Evolutionary conservation across 2,329 filamentous ascomycete genomes (phyloP).

Genomic region (Amauroascus niger): DNA sequence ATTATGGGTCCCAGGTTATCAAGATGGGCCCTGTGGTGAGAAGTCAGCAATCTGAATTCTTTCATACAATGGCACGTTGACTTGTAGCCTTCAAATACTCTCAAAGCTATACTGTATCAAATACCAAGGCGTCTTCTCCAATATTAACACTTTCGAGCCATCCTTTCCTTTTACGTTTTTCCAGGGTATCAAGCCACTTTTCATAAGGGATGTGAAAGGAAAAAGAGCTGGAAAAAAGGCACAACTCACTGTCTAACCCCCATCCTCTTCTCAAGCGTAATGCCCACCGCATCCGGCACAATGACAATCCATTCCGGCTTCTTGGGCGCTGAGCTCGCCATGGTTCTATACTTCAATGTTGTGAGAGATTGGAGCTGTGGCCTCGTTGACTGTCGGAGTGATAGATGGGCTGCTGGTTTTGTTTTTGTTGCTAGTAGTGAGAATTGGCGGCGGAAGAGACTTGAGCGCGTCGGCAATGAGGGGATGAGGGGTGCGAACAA

Average conservation of each 20-base stretch:
- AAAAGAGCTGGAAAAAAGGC: not conserved
- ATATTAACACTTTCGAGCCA: too few relatives aligned
- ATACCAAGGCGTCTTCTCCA: too few relatives aligned
- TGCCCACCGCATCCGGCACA: constrained; percentile 55
- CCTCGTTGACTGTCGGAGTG: not conserved
- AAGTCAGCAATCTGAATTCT: not conserved
- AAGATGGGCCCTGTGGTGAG: constrained; percentile 44
- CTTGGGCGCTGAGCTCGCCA: constrained; percentile 14
- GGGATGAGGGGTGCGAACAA: not conserved
- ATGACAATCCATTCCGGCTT: constrained; percentile 60
- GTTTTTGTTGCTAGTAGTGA: not conserved
- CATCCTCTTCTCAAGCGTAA: constrained; percentile 49
- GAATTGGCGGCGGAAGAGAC: not conserved
- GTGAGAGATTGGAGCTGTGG: not conserved
- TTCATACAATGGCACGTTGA: constrained; percentile 3
- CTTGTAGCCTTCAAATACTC: too few relatives aligned
- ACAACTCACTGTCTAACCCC: constrained; percentile 34
- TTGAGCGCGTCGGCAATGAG: not conserved
- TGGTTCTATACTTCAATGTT: constrained; percentile 2
- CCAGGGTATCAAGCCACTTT: not conserved
- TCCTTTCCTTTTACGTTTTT: too few relatives aligned
- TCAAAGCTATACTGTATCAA: too few relatives aligned
- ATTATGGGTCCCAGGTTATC: constrained; percentile 44
- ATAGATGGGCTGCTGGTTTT: not conserved
- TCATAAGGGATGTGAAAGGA: not conserved